Conservation (phyloP, 2,329 filamentous ascomycete genomes). For the Hypomyces rosellus region DNA sequence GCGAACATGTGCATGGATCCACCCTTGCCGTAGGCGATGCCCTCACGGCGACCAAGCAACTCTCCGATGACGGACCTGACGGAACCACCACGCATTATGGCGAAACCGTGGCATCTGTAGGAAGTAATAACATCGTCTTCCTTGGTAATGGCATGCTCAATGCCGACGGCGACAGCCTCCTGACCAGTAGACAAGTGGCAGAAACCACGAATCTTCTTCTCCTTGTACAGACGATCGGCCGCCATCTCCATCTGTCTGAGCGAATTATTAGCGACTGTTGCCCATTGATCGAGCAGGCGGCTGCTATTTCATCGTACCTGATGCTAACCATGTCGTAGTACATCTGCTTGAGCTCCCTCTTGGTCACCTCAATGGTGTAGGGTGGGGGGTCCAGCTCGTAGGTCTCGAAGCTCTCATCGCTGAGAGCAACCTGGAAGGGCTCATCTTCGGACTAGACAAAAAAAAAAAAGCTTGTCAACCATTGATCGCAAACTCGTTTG, state of each 20-base stretch:
- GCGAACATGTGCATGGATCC: slow-evolving; percentile 99
- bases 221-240: slow-evolving; percentile 97
- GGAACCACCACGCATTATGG: slow-evolving; percentile 87
- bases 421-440: slow-evolving; percentile 85
- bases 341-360: slow-evolving; percentile 98
- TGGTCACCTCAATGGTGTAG: slow-evolving; percentile 88
- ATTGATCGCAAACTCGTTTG: neutral
- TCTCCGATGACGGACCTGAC: slow-evolving; percentile 94
- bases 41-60: slow-evolving; percentile 87
- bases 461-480: slow-evolving; percentile 14
- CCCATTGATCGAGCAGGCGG: neutral
- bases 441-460: slow-evolving; percentile 75
- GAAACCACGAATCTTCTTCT: slow-evolving; percentile 99
- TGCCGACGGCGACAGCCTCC: slow-evolving; percentile 94
- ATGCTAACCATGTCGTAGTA: slow-evolving; percentile 96
- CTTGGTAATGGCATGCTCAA: slow-evolving; percentile 91
- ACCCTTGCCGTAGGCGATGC: slow-evolving; percentile 98
- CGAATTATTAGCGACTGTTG: slow-evolving; percentile 22
- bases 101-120: slow-evolving; percentile 98
- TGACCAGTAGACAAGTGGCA: slow-evolving; percentile 97
- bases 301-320: slow-evolving; percentile 55
- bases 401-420: slow-evolving; percentile 98
- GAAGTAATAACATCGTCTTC: slow-evolving; percentile 93
- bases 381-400: slow-evolving; percentile 96
- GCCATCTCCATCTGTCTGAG: slow-evolving; percentile 98